Evolutionary conservation across 2,329 filamentous ascomycete species (phyloP).

Genomic region (Neocucurbitaria cava): DNA sequence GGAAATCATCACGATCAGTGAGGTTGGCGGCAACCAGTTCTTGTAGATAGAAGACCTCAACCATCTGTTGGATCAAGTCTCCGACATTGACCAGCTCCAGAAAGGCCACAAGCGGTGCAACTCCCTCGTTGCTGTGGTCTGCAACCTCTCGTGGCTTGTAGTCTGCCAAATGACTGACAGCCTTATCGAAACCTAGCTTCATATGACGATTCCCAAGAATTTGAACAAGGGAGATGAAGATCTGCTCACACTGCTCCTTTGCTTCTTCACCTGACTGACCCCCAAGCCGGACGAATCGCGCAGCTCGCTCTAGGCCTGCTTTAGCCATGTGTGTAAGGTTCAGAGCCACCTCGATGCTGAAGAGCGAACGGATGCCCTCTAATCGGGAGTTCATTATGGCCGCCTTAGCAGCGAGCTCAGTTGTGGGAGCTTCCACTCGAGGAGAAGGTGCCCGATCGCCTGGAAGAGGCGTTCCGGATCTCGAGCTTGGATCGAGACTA

Average conservation of each 20-base stretch:
- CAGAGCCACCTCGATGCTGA: conserved; percentile 94
- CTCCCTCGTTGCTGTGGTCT: conserved; percentile 73
- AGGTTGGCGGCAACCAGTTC: conserved; percentile 84
- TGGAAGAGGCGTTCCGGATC: conserved; percentile 48
- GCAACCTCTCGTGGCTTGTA: conserved; percentile 89
- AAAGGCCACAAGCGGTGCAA: conserved; percentile 92
- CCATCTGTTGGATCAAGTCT: conserved; percentile 97
- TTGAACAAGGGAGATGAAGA: conserved; percentile 84
- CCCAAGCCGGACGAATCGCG: conserved; percentile 80
- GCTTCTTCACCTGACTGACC: conserved; percentile 83
- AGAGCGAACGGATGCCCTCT: conserved; percentile 92
- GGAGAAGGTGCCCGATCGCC: conserved; percentile 48
- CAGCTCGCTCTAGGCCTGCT: conserved; percentile 81
- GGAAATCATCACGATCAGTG: conserved; percentile 90
- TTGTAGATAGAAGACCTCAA: conserved; percentile 98
- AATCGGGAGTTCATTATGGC: conserved; percentile 94
- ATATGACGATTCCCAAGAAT: conserved; percentile 87
- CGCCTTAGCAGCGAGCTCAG: conserved; percentile 95
- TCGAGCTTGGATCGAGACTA: conserved; percentile 39
- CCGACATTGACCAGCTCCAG: conserved; percentile 97
- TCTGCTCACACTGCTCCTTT: conserved; percentile 84
- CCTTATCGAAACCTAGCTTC: conserved; percentile 91
- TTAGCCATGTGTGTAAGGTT: conserved; percentile 90
- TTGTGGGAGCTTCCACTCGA: conserved; percentile 73
- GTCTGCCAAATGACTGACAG: conserved; percentile 85